phyloP scores from a whole-genome alignment of 164 flowering plant genomes.

The Tetracentron sinense region DNA sequence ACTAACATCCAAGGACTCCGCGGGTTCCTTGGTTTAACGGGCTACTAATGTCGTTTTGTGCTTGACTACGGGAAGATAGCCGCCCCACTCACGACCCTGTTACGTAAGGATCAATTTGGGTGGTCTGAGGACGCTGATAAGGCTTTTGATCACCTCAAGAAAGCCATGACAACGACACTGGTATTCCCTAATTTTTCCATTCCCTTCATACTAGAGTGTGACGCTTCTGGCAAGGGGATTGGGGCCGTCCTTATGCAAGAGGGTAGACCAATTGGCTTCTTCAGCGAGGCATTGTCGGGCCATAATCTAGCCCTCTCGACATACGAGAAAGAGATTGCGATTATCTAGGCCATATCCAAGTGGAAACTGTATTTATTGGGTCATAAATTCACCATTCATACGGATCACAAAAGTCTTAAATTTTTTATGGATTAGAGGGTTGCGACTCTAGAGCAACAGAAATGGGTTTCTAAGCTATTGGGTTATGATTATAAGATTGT shows the following conservation, averaged over 20 bases:
- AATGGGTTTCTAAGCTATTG: neutral
- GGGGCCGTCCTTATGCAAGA: conserved; percentile 9
- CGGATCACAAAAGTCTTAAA: conserved; percentile 8
- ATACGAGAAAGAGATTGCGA: conserved; percentile 12
- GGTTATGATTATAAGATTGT: neutral
- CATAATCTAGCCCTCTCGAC: neutral
- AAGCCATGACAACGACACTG: conserved; percentile 1
- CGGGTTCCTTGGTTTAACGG: conserved; percentile 13
- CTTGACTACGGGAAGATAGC: neutral
- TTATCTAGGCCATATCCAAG: neutral
- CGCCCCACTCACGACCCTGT: neutral
- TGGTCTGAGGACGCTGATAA: neutral
- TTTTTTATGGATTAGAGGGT: neutral
- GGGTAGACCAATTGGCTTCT: conserved; percentile 1
- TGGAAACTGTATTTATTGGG: conserved; percentile 8
- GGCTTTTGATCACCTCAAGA: conserved; percentile 1
- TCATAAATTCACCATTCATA: neutral
- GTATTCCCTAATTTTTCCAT: conserved; percentile 8
- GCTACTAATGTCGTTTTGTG: conserved; percentile 12
- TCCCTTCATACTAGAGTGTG: neutral
- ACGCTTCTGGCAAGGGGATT: conserved; percentile 3
- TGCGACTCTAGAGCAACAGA: neutral
- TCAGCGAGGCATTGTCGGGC: neutral
- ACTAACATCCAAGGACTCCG: neutral
- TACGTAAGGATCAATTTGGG: neutral